phyloP scores from a whole-genome alignment of 768 basidiomycete species.

The Boletales sp. region DNA sequence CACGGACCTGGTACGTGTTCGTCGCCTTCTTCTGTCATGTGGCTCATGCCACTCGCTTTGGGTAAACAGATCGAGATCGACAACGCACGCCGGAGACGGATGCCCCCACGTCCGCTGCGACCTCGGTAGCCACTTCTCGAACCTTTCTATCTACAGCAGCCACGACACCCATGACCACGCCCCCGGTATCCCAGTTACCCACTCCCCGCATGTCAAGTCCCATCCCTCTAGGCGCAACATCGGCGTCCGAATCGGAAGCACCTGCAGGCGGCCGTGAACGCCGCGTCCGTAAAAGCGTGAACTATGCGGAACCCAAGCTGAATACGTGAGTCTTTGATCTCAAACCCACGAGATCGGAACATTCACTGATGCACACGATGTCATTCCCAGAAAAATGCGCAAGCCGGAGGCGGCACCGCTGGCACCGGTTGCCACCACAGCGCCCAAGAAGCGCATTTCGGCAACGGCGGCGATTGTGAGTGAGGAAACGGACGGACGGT shows the following conservation, averaged over 20 bases:
- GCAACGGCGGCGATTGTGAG: slow-evolving; percentile 29
- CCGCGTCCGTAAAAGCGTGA: slow-evolving; percentile 71
- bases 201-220: slow-evolving; percentile 53
- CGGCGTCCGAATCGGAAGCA: slow-evolving; percentile 31
- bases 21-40: background rate
- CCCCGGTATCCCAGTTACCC: slow-evolving; percentile 38
- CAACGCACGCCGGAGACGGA: slow-evolving; percentile 36
- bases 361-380: slow-evolving; percentile 3
- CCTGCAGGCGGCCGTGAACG: slow-evolving; percentile 42
- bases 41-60: slow-evolving; percentile 14
- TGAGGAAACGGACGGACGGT: slow-evolving; percentile 38
- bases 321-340: slow-evolving; percentile 61
- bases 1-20: slow-evolving; percentile 32
- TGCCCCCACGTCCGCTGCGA: slow-evolving; percentile 33
- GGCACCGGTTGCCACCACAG: slow-evolving; percentile 23
- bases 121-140: slow-evolving; percentile 34
- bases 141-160: slow-evolving; percentile 41
- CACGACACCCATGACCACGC: slow-evolving; percentile 38
- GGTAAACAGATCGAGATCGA: slow-evolving; percentile 33
- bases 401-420: slow-evolving; percentile 64
- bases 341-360: background rate
- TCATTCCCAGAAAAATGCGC: slow-evolving; percentile 71
- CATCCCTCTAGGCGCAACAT: slow-evolving; percentile 32
- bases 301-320: slow-evolving; percentile 84
- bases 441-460: slow-evolving; percentile 44